Evolutionary conservation across 495 filamentous ascomycete genomes (phyloP), one percentile per base, ranked within the genome.

Genomic region (Gamarada debralockiae): DNA sequence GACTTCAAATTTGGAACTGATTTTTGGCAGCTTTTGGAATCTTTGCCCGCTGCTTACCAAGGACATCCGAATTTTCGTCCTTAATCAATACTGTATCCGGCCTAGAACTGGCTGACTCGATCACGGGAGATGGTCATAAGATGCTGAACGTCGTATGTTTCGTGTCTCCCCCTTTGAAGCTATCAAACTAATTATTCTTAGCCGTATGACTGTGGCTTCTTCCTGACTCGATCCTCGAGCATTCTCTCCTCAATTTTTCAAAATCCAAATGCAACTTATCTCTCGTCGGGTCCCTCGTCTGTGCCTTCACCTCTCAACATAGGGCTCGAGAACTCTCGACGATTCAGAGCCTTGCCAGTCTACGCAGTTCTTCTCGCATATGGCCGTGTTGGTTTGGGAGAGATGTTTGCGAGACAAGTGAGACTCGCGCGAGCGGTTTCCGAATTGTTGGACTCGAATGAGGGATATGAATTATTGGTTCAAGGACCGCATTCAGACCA

Each of bases 121-220:
- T 97, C 29, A 80, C 86, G 0, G 85, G 86, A 0, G 92, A 97
- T 59, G 88, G 77, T 2, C 92, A 97, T 65, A 96, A 97, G 62
- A 69, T 96, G 5, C 75, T 97, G n/a, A 97, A 97, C 57, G 90
- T 95, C 22, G 79, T 83, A 67, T 39, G 78, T 74, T 10, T 24
- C 25, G 36, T 25, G 9, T 25, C 44, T 44, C 15, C 15, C 48
- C 21, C 27, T 25, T 57, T n/a, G n/a, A n/a, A n/a, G n/a, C n/a
- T n/a, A n/a, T n/a, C n/a, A n/a, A 50, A 43, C 45, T 50, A 13
- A 46, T 20, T 20, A n/a, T 6, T 53, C 45, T 40, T 13, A 85
- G 72, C 92, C 92, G 3, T 97, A 97, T 55, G 92, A 97, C 66
- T 91, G 82, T 57, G 92, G 92, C 13, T 87, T 96, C 66, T 95